Base-by-base conservation (phyloP, 257 asterid species). In the Petunia axillaris region DNA sequence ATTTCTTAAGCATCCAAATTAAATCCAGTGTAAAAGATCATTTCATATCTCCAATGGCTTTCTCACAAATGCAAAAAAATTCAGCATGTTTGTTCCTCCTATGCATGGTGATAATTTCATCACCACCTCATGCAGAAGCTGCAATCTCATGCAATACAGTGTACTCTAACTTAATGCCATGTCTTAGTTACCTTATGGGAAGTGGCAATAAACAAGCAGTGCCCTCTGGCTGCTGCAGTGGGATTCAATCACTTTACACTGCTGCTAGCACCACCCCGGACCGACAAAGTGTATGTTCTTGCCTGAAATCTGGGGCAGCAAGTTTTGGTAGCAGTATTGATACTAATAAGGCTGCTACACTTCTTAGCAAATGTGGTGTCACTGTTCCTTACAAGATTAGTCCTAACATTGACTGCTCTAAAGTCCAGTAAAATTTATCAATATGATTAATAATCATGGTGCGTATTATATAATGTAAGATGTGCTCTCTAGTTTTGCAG, bases 301-400 rank as follows among this genome's bases (percentile, higher is more conserved):
- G 77, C 44, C 77, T 71, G 77, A 71, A 71, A 25, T 35, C 60
- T 9, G 77, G 77, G 77, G 60, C 77, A 48, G 35, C 60, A 71
- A 71, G 44, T 48, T 43, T 71, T 71, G 77, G 77, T 25, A 48
- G 4, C 60, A 71, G 43, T 48, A 71, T 48, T 48, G 77, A 71
- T 71, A 1, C 77, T 5, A 71, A 7, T 39, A 71, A 71, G 16
- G 77, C 60, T 35, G 77, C 59, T 46, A 71, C 60, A 10, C 60
- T 71, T 15, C 57, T 65, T 25, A 58, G 15, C 66, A 65, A 64
- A 54, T 79, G 82, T 53, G 78, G 68, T 52, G 68, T 65, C 77
- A 6, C 62, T 35, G 53, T 79, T 50, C 77, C 82, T 38, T 79
- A 65, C 58, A 66, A 79, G 67, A 79, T 65, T 73, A 79, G 82